Base-by-base conservation (phyloP, 768 basidiomycete species). In the Kwoniella botswanensis region DNA sequence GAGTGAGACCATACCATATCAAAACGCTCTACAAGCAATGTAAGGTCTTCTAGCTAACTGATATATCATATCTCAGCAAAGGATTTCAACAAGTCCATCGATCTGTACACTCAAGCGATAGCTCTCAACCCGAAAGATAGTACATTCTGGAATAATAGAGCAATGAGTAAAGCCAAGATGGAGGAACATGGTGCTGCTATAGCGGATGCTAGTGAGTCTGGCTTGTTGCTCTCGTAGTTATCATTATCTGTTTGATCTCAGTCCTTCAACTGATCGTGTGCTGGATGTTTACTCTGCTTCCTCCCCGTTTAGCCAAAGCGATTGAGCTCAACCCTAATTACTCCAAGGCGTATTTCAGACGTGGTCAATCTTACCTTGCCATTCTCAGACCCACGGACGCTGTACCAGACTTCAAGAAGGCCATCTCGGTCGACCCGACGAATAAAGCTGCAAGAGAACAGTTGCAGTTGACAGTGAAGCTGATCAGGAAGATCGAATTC, bases 161-260 rank as follows among this genome's bases (percentile, higher is more conserved):
- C 97, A 2, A 92, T 93, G 84, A 88, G 92, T 15, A 88, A 96
- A 62, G 93, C 95, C 84, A 97, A 93, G 85, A 84, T 98, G 66
- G 86, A 99, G 83, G 90, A 99, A 85, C 91, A 92, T 77, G 97
- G 97, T 3, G 94, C 94, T 79, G 97, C 94, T 17, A 88, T 96
- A 29, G 85, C 86, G 35, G 96, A 98, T 86, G 89, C 93, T 53
- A 89, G 94, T 94, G 78, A 82, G 91, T 50, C 18, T 15, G 46
- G 13, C 46, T 88, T 17, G 35, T 7, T 7, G 35, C 35, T 1
- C 6, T 35, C 7, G 6, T 35, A 7, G 35, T 57, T 7, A 17
- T 0, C 10, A 18, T 64, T 44, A 12, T 21, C n/a, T 17, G 44
- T 68, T 44, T 42, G 44, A 15, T 17, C 46, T 50, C 46, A 15